Evolutionary conservation across 805 yeast genomes (phyloP), one percentile per base, ranked within the genome.

Genomic region (Candida pini): DNA sequence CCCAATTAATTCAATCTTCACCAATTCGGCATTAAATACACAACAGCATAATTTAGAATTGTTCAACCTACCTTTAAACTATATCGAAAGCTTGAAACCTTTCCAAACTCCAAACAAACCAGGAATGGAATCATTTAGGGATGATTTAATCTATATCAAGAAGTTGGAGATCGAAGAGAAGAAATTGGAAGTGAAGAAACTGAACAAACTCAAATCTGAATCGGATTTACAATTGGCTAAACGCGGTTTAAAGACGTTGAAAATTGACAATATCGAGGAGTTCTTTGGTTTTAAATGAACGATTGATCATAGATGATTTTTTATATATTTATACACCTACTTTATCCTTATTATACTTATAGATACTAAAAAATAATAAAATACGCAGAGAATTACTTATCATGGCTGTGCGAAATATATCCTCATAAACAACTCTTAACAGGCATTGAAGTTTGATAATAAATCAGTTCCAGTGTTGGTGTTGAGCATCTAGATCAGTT

Each of bases 21-120:
- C 61, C 16, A 54, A 56, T 34, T 44, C 59, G 6, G 48, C 50
- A n/a, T 43, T 56, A 23, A 54, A 57, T 30, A 58, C 63, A 4
- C 61, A 58, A 34, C 60, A 58, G 33, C 60, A 56, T 34, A 53
- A 54, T 36, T 37, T 54, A 13, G 61, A 56, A 43, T 43, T 58
- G 41, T 54, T 56, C 41, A 58, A 58, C 33, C 47, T 58, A 14
- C 63, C 63, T 8, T 36, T 51, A 18, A 48, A 49, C 23, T 52
- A 51, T 30, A 37, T 58, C 16, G 48, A 45, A 34, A 35, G 34
- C n/a, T 37, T 41, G 34, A 43, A 34, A 30, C 46, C 50, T 2
- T 43, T 41, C 34, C 39, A 40, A 31, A 27, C 39, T 12, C 49
- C 53, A 3, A 38, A 38, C 18, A 38, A 39, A 25, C 61, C 61